These are phyloP conservation scores for Jimgerdemannia lactiflua DNA, from an alignment of 192 early-diverging fungal species.

Conservation along the genomic window DNA sequence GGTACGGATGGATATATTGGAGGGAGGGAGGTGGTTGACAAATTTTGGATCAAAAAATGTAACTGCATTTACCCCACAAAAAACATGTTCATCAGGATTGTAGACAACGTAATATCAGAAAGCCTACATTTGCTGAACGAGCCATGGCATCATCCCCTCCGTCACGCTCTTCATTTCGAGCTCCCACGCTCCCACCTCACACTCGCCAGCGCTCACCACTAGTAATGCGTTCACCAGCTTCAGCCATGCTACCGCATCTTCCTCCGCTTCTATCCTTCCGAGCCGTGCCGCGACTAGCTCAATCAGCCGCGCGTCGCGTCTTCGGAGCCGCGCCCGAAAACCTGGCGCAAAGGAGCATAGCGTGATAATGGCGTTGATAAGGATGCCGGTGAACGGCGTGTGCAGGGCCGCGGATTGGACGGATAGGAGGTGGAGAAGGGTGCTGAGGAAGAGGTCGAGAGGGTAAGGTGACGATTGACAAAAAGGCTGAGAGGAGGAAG, in stretches of 20 bases:
- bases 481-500: neutral
- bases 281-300: neutral
- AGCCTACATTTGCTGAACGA: neutral
- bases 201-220: neutral
- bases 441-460: neutral
- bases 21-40: neutral
- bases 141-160: neutral
- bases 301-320: neutral
- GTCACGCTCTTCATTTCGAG: neutral
- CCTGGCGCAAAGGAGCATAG: neutral
- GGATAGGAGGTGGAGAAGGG: neutral
- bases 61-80: neutral
- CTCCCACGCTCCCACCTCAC: neutral
- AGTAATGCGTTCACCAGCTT: neutral
- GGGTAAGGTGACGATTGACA: neutral
- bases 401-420: neutral
- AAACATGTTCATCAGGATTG: neutral
- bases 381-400: neutral
- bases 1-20: too few species aligned
- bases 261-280: neutral
- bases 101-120: neutral
- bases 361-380: neutral
- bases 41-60: neutral
- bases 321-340: neutral
- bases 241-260: neutral